Evolutionary conservation across 441 rosid species (phyloP).

Genomic region (Jatropha podagrica): DNA sequence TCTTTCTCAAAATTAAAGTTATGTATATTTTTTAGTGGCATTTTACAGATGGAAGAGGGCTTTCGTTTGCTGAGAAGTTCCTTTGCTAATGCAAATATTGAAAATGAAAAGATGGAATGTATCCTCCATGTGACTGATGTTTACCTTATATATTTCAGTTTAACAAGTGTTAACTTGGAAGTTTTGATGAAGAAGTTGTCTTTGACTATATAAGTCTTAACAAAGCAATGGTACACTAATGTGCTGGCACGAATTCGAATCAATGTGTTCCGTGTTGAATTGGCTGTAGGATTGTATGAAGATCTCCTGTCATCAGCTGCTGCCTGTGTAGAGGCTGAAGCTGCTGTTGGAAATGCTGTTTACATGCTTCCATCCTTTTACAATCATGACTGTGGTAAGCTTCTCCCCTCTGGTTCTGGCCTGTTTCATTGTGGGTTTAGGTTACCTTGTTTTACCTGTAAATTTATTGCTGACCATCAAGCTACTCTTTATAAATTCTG

Average conservation of each 20-base stretch:
- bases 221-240: slow-evolving; percentile 66
- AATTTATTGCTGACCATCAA: neutral
- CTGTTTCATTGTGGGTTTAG: neutral
- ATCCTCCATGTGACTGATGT: slow-evolving; percentile 40
- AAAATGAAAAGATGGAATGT: slow-evolving; percentile 56
- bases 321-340: slow-evolving; percentile 73
- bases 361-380: slow-evolving; percentile 88
- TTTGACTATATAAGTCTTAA: slow-evolving; percentile 64
- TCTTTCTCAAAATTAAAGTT: neutral
- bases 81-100: slow-evolving; percentile 44
- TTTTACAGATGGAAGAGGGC: slow-evolving; percentile 75
- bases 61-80: slow-evolving; percentile 51
- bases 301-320: slow-evolving; percentile 77
- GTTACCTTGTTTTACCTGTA: slow-evolving; percentile 3
- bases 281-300: slow-evolving; percentile 65
- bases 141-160: slow-evolving; percentile 5
- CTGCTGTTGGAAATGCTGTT: slow-evolving; percentile 81
- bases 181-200: slow-evolving; percentile 26
- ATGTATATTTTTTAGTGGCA: slow-evolving; percentile 13
- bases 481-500: neutral
- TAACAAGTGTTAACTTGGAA: slow-evolving; percentile 19
- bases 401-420: neutral
- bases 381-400: slow-evolving; percentile 74
- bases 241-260: slow-evolving; percentile 73
- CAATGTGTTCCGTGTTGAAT: slow-evolving; percentile 79